Base-by-base conservation (phyloP, 306 rosid genomes). In the Purshia tridentata region DNA sequence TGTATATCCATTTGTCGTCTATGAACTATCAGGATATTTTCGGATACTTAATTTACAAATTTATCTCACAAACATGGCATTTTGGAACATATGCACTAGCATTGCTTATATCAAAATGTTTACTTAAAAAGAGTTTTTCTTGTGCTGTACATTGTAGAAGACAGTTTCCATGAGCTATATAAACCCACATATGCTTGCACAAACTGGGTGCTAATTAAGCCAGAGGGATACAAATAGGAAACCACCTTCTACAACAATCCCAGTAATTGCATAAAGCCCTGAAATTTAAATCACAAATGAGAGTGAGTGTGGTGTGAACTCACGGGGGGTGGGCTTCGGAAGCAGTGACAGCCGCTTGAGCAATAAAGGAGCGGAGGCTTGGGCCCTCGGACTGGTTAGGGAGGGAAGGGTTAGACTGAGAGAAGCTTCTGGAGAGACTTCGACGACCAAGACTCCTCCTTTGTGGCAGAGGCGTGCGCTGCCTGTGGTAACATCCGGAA, bases 331-430 rank as follows among this genome's bases (percentile, higher is more conserved):
- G 91, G 42, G 77, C 64, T 65, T 89, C 85, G 11, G 89, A 81
- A 65, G 87, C 82, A 29, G 87, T 69, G 42, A 88, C 83, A 51
- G 93, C 59, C 47, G 93, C 89, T 72, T 74, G 85, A 49, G 86
- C 83, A 14, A 83, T 39, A 81, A 88, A 89, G 67, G 68, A 79
- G 9, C 65, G 82, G 56, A 87, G 83, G 68, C 84, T 67, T 10
- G 89, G 86, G 10, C 61, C 61, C 50, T 84, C 82, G 2, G 78
- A 71, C 53, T 74, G 79, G 75, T 2, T 59, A 22, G 44, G 39
- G 13, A 23, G 72, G 67, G 82, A 29, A 67, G 75, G 18, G 10
- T 48, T 54, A 61, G 78, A 81, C 19, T 40, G 70, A 20, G 90
- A 88, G 81, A 83, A 85, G 78, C 42, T 79, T 82, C 85, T 69